Conservation (phyloP, 176 grass and related monocot species). For the Coix lacrymajobi region DNA sequence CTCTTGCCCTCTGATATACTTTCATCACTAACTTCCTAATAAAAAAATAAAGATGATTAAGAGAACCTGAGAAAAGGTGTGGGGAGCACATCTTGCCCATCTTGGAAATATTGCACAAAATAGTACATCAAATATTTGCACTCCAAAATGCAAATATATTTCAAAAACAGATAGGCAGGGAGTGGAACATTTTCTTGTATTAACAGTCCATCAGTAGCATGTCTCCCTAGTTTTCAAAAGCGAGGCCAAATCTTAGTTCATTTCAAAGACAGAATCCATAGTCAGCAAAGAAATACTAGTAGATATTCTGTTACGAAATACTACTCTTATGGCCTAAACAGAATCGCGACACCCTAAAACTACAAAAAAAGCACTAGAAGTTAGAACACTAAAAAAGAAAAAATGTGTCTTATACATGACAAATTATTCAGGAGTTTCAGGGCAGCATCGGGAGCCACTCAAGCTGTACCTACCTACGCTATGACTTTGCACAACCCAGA, state of each 20-base stretch:
- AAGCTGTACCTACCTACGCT: neutral
- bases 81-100: neutral
- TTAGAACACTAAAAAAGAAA: neutral
- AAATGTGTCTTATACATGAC: neutral
- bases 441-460: neutral
- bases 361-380: neutral
- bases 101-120: neutral
- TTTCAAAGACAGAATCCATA: conserved; percentile 15
- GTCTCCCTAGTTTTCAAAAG: neutral
- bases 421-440: neutral
- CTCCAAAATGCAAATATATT: neutral
- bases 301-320: neutral
- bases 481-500: neutral
- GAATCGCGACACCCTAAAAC: neutral
- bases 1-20: conserved; percentile 11
- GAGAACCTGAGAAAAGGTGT: neutral
- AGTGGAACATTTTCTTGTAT: neutral
- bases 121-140: neutral
- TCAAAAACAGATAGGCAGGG: neutral
- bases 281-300: conserved; percentile 4
- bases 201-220: neutral
- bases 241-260: conserved; percentile 7
- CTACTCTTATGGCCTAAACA: conserved; percentile 5
- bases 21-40: conserved; percentile 22
- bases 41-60: conserved; percentile 18